phyloP scores from a whole-genome alignment of 164 flowering plant genomes.

The Liquidambar formosana region DNA sequence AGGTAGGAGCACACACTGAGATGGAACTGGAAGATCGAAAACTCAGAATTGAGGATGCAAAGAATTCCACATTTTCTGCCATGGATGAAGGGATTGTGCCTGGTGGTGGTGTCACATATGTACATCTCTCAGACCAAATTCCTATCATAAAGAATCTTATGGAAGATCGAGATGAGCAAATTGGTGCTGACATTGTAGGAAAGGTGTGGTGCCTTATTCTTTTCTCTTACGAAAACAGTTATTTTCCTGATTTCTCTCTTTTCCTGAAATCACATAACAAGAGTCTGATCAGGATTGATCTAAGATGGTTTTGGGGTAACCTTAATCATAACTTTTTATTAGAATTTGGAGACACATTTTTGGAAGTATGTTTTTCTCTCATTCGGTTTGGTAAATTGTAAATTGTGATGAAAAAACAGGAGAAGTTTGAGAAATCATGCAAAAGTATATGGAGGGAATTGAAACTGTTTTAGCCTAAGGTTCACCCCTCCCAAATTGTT shows the following conservation, averaged over 20 bases:
- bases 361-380: not conserved
- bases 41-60: slow-evolving; percentile 92
- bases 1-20: slow-evolving; percentile 97
- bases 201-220: slow-evolving; percentile 37
- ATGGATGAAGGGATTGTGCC: slow-evolving; percentile 92
- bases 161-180: slow-evolving; percentile 67
- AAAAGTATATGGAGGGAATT: too few relatives aligned
- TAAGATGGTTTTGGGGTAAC: not conserved
- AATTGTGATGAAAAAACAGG: too few relatives aligned
- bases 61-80: slow-evolving; percentile 90
- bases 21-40: slow-evolving; percentile 87
- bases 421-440: too few relatives aligned
- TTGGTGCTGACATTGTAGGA: slow-evolving; percentile 79
- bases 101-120: slow-evolving; percentile 85
- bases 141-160: slow-evolving; percentile 50
- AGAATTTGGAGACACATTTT: not conserved
- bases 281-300: too few relatives aligned
- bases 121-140: slow-evolving; percentile 68
- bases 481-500: too few relatives aligned
- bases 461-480: too few relatives aligned
- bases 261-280: not conserved
- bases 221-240: not conserved
- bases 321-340: too few relatives aligned
- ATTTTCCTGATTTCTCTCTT: not conserved
- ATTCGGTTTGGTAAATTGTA: too few relatives aligned